phyloP scores from a whole-genome alignment of 257 asterid species.

The Thymus mandschuricus region DNA sequence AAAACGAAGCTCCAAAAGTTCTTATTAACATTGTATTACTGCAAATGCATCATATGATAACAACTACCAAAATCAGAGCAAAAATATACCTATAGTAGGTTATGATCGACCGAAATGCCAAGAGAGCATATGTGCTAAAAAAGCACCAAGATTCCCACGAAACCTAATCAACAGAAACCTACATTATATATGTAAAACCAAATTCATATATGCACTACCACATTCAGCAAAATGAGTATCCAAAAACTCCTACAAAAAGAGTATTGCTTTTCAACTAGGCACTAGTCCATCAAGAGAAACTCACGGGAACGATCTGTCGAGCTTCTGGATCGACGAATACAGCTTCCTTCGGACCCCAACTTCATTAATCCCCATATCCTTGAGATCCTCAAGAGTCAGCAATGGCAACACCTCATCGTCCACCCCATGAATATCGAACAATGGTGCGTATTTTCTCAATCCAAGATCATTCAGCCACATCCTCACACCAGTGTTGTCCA shows the following conservation, averaged over 20 bases:
- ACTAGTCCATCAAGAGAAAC: background rate
- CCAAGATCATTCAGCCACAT: slow-evolving; percentile 62
- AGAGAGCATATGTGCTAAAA: slow-evolving; percentile 16
- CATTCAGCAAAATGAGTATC: slow-evolving; percentile 3
- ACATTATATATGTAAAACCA: slow-evolving; percentile 14
- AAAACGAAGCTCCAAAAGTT: slow-evolving; percentile 20
- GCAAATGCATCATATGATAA: slow-evolving; percentile 25
- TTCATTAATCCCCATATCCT: slow-evolving; percentile 71
- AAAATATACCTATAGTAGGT: slow-evolving; percentile 6
- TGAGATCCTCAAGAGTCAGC: slow-evolving; percentile 70
- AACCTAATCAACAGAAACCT: slow-evolving; percentile 8
- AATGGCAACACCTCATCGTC: slow-evolving; percentile 61
- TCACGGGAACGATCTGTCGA: slow-evolving; percentile 36
- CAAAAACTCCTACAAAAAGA: background rate
- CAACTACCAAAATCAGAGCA: slow-evolving; percentile 16
- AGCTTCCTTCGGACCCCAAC: slow-evolving; percentile 71
- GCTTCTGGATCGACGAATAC: slow-evolving; percentile 56
- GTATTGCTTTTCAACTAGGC: background rate
- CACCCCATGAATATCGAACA: slow-evolving; percentile 74
- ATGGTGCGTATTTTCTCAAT: slow-evolving; percentile 42
- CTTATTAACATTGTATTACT: slow-evolving; percentile 11
- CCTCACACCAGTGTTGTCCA: slow-evolving; percentile 37
- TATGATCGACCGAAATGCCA: slow-evolving; percentile 1
- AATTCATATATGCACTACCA: background rate
- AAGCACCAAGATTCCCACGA: background rate